Evolutionary conservation across 1,139 yeast species (phyloP), one percentile per base, ranked within the genome.

Genomic region (Scheffersomyces parashehatae): DNA sequence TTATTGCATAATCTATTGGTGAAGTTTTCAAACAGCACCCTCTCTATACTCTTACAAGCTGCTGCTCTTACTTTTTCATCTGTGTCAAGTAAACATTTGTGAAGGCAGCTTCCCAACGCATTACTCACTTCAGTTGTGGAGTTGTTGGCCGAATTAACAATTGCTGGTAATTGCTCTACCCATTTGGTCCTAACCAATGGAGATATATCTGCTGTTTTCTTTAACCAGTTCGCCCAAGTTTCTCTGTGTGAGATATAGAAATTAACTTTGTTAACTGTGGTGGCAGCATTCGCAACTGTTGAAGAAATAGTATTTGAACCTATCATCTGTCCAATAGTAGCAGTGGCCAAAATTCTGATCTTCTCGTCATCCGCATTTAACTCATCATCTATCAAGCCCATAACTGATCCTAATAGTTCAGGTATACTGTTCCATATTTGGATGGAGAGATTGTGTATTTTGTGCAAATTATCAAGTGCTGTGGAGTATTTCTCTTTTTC

Each of bases 381-480:
- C 51, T 89, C 96, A 55, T 88, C 93, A 52, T 88, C 90, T 5
- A 90, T 70, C 45, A 88, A 78, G 0, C 96, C 95, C 73, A 88
- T 79, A 0, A 87, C 86, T 0, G 95, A 82, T 3, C 79, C 75
- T 24, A 89, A 67, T 28, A 88, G 67, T 35, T 86, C 93, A 0
- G 97, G 97, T 0, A 83, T 83, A 43, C 79, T 75, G 49, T 73
- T 78, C 97, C 97, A 91, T 4, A 90, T 70, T 50, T 85, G 85
- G 5, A 83, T 69, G 0, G 86, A 72, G 31, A 89, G 65, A 26
- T 66, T 71, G 56, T 89, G 96, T 5, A 87, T 70, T 52, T 82
- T 83, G 15, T 67, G 68, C 46, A 85, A 65, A 15, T 76, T 78
- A 28, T 70, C 77, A 38, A 70, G 55, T 3, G 76, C 68, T 24